Percentiles rank a stretch among this genome's conserved stretches.
These are phyloP conservation scores for Priceomyces carsonii DNA, from an alignment of 805 yeast genomes.

Conservation along the genomic window DNA sequence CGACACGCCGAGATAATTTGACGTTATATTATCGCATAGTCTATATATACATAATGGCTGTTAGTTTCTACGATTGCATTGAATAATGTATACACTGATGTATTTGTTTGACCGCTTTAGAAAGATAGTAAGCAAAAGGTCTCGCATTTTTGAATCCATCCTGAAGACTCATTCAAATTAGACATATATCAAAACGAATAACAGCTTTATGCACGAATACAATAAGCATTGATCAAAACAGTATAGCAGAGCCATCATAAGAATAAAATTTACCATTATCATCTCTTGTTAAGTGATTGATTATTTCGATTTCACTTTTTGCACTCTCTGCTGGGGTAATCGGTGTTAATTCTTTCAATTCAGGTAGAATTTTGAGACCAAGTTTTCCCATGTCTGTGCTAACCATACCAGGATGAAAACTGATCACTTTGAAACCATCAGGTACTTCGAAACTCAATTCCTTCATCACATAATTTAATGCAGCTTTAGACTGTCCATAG, in stretches of 20 bases:
- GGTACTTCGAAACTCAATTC: too few species aligned
- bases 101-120: too few species aligned
- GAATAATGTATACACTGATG: too few species aligned
- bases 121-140: too few species aligned
- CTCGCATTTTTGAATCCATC: too few species aligned
- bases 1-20: too few species aligned
- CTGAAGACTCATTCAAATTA: too few species aligned
- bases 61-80: not conserved
- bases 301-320: constrained; percentile 11
- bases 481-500: constrained; percentile 49
- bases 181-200: too few species aligned
- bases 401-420: constrained; percentile 36
- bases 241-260: constrained; percentile 22
- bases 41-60: too few species aligned
- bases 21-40: too few species aligned
- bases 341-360: not conserved
- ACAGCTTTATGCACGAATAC: too few species aligned
- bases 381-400: constrained; percentile 30
- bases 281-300: constrained; percentile 18
- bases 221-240: too few species aligned
- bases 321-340: constrained; percentile 28
- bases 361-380: constrained; percentile 2
- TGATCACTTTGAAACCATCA: constrained; percentile 22
- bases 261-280: constrained; percentile 25
- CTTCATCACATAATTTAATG: constrained; percentile 16